Conservation (phyloP, 805 yeast species). For the Metschnikowia aberdeeniae region DNA sequence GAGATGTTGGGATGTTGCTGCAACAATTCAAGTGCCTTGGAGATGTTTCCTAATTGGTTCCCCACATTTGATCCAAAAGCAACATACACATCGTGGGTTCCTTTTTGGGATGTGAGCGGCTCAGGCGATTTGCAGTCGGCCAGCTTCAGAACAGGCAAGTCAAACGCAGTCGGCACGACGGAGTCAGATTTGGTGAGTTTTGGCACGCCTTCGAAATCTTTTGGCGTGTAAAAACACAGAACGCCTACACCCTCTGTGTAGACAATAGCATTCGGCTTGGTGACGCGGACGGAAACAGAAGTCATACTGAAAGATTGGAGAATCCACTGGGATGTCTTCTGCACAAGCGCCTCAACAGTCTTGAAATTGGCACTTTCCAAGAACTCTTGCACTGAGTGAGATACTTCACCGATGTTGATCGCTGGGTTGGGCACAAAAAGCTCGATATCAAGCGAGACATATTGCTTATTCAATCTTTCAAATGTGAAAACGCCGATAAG, state of each 20-base stretch:
- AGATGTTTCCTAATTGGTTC: slow-evolving; percentile 59
- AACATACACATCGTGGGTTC: slow-evolving; percentile 58
- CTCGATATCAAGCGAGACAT: slow-evolving; percentile 53
- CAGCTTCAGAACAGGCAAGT: slow-evolving; percentile 26
- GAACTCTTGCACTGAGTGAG: slow-evolving; percentile 44
- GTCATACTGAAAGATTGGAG: slow-evolving; percentile 34
- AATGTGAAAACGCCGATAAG: slow-evolving; percentile 92
- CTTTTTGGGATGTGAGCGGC: not conserved
- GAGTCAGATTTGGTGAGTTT: slow-evolving; percentile 8
- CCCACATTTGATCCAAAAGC: slow-evolving; percentile 93
- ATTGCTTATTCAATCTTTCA: slow-evolving; percentile 80
- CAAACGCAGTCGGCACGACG: slow-evolving; percentile 17
- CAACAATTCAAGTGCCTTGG: slow-evolving; percentile 49
- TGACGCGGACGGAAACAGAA: slow-evolving; percentile 55
- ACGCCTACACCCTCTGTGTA: slow-evolving; percentile 91
- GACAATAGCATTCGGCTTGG: slow-evolving; percentile 85
- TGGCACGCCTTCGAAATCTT: slow-evolving; percentile 32
- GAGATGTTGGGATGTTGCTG: slow-evolving; percentile 32
- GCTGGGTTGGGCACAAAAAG: slow-evolving; percentile 27
- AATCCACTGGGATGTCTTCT: slow-evolving; percentile 60
- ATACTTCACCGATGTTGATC: slow-evolving; percentile 19
- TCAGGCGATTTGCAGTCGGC: slow-evolving; percentile 5
- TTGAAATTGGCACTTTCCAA: slow-evolving; percentile 80
- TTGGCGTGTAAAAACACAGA: slow-evolving; percentile 48
- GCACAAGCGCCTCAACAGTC: slow-evolving; percentile 90